Evolutionary conservation across 176 grass and related monocot genomes (phyloP).

Genomic region (Echinochloa phyllopogon): DNA sequence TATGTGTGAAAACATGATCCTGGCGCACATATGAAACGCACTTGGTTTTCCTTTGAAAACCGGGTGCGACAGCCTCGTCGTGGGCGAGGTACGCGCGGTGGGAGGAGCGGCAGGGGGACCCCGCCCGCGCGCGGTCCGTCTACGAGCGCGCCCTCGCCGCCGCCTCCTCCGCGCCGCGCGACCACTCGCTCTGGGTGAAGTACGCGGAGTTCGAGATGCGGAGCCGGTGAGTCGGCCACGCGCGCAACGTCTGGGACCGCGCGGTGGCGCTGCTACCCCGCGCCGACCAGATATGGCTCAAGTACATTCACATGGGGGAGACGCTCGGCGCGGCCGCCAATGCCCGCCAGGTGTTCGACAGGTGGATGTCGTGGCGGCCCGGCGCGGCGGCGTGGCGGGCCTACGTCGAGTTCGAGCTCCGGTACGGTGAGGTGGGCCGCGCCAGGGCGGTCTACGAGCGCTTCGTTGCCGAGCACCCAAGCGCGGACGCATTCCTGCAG

Average conservation of each 20-base stretch:
- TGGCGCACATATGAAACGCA: too few species aligned
- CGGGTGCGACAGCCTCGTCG: constrained; percentile 41
- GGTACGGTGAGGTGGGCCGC: constrained; percentile 63
- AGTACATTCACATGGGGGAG: constrained; percentile 90
- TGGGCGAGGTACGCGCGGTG: constrained; percentile 78
- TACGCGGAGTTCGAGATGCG: constrained; percentile 91
- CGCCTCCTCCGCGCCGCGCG: constrained; percentile 44
- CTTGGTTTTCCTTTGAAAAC: too few species aligned
- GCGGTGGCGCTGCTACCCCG: constrained; percentile 77
- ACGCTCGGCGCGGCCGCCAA: constrained; percentile 55
- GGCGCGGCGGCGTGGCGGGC: constrained; percentile 63
- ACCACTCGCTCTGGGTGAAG: constrained; percentile 82
- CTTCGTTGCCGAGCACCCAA: constrained; percentile 57
- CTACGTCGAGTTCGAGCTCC: constrained; percentile 74
- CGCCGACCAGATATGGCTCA: constrained; percentile 82
- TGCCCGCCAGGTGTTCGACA: constrained; percentile 78
- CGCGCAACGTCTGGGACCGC: constrained; percentile 89
- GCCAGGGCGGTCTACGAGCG: constrained; percentile 64
- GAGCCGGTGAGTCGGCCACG: constrained; percentile 61
- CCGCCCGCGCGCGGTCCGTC: constrained; percentile 67
- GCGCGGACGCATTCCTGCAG: constrained; percentile 56
- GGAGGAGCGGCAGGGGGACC: constrained; percentile 80
- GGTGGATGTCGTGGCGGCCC: constrained; percentile 81
- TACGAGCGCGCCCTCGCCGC: constrained; percentile 75
- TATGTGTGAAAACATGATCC: too few species aligned